Base-by-base conservation (phyloP, 371 early-diverging fungal species). In the Choanephora cucurbitarum region DNA sequence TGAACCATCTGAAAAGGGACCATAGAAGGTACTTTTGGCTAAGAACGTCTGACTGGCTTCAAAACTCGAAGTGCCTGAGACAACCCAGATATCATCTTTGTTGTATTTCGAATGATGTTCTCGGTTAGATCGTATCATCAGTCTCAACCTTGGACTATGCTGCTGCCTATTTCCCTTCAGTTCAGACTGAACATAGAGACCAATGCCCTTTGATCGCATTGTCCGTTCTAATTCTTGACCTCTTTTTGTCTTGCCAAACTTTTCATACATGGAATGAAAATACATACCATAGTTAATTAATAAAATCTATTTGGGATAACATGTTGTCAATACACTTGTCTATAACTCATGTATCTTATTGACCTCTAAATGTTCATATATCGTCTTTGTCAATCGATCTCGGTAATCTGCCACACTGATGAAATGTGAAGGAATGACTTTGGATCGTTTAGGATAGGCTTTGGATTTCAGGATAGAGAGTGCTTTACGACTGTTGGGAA, bases 21-120 rank as follows among this genome's bases (percentile, higher is more conserved):
- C 88, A 63, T 77, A 88, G 48, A 69, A 87, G 0, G 71, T 70
- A 43, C 85, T 82, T 34, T 73, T 60, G 1, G 74, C 81, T 14
- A 88, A 62, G 67, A 87, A 84, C 1, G 82, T 77, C 3, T 64
- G 58, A 19, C 62, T 62, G 10, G 85, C 46, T 15, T 81, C 79
- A 58, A 88, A 87, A 1, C 44, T 55, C 10, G 68, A 53, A 0
- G 61, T 54, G 3, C 60, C 61, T 0, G 91, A 83, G 3, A 89
- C 55, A 3, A 84, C 81, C 91, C 91, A 90, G 1, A 90, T 59
- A 57, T 88, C 89, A 41, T 87, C 91, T 60, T 73, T 76, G 42
- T 56, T 66, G 50, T 79, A 79, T 45, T 78, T 81, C 8, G 77
- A 75, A 58, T 80, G 75, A 34, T 79, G 73, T 46, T 85, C 83